phyloP scores from a whole-genome alignment of 208 protist species.

The Novymonas esmeraldas region DNA sequence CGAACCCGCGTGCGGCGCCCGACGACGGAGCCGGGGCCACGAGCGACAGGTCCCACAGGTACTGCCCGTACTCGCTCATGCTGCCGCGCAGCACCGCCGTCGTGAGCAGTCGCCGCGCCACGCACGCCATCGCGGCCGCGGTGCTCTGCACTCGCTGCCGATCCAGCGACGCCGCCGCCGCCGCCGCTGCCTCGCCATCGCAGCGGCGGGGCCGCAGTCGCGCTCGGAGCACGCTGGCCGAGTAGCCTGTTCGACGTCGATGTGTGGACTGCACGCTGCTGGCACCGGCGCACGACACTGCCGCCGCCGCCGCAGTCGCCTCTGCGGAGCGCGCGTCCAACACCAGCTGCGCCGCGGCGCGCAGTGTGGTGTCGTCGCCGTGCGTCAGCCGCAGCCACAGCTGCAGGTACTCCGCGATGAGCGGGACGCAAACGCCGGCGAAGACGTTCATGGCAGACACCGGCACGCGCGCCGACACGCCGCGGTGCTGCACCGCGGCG shows the following conservation, averaged over 20 bases:
- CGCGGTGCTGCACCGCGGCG: background rate
- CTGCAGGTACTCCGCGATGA: slow-evolving; percentile 19
- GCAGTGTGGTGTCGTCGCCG: slow-evolving; percentile 7
- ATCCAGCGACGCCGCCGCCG: slow-evolving; percentile 1
- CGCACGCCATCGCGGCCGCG: background rate
- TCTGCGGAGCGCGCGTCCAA: background rate
- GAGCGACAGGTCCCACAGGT: slow-evolving; percentile 18
- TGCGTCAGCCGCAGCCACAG: slow-evolving; percentile 26
- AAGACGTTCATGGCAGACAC: slow-evolving; percentile 12
- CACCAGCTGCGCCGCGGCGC: slow-evolving; percentile 9
- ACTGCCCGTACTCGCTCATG: slow-evolving; percentile 32
- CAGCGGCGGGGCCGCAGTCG: background rate
- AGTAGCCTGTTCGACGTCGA: too few species aligned
- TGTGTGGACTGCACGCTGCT: too few species aligned
- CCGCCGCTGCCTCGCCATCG: background rate
- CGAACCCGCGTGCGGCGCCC: too few species aligned
- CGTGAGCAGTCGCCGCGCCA: slow-evolving; percentile 21
- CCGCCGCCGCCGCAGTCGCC: background rate
- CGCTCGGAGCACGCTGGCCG: too few species aligned
- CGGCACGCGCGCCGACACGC: background rate
- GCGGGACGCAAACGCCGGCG: slow-evolving; percentile 14
- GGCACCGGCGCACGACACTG: background rate
- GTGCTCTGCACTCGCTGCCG: slow-evolving; percentile 5
- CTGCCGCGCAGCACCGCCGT: slow-evolving; percentile 19
- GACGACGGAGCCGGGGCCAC: too few species aligned